phyloP scores from a whole-genome alignment of 176 grass and related monocot species.

The sorghum (Sorghum bicolor) region DNA sequence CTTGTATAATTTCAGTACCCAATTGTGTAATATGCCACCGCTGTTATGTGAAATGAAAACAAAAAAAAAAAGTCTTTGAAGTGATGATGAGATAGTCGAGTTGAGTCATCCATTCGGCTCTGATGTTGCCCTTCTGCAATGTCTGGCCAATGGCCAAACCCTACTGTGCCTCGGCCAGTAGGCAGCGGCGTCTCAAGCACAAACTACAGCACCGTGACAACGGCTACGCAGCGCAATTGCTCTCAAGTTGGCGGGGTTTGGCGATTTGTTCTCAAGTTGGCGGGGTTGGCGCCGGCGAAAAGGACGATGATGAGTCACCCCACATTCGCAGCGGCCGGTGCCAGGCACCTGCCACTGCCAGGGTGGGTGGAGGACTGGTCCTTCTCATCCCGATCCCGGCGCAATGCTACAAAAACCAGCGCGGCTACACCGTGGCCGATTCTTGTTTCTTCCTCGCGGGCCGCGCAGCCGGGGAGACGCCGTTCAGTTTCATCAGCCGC shows the following conservation, averaged over 20 bases:
- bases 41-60: neutral
- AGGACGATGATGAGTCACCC: constrained; percentile 27
- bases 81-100: neutral
- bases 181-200: neutral
- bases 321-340: neutral
- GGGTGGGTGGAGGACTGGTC: constrained; percentile 24
- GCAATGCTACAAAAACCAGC: constrained; percentile 25
- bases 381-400: neutral
- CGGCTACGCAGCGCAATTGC: neutral
- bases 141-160: neutral
- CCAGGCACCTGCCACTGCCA: neutral
- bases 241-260: neutral
- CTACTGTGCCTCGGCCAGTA: neutral
- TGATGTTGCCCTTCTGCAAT: neutral
- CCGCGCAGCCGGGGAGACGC: neutral
- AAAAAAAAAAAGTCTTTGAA: neutral
- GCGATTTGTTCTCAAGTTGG: neutral
- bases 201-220: neutral
- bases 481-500: neutral
- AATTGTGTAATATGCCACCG: constrained; percentile 12
- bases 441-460: neutral
- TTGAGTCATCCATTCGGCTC: neutral
- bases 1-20: constrained; percentile 49
- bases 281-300: neutral
- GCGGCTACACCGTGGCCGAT: constrained; percentile 14